These are phyloP conservation scores for Rickenella mellea DNA, from an alignment of 768 basidiomycete species.

Conservation along the genomic window DNA sequence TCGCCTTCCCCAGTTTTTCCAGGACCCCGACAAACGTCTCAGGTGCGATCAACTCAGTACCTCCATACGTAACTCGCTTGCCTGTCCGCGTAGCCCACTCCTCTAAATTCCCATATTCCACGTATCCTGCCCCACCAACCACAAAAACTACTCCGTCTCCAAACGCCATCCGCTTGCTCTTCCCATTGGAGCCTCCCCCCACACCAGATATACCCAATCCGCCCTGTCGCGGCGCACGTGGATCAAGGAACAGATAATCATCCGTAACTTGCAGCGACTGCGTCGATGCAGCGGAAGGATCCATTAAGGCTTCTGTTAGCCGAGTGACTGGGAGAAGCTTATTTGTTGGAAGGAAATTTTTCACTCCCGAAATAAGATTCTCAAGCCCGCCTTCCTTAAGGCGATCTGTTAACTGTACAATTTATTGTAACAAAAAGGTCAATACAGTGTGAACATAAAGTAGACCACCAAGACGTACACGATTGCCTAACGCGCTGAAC, in stretches of 20 bases:
- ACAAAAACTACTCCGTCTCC: constrained; percentile 85
- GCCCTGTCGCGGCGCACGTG: constrained; percentile 61
- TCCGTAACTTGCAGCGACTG: constrained; percentile 95
- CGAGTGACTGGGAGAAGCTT: constrained; percentile 90
- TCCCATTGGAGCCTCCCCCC: constrained; percentile 21
- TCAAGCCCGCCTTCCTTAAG: constrained; percentile 95
- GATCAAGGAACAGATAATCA: constrained; percentile 91
- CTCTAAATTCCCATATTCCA: constrained; percentile 93
- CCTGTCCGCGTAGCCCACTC: constrained; percentile 85
- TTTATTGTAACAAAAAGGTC: constrained; percentile 1
- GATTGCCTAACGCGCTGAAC: constrained; percentile 85
- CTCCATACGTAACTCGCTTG: constrained; percentile 86
- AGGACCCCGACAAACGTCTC: constrained; percentile 72
- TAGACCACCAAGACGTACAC: constrained; percentile 36
- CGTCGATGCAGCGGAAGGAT: constrained; percentile 87
- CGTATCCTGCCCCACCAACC: constrained; percentile 94
- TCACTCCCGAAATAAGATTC: constrained; percentile 94
- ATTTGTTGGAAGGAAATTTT: constrained; percentile 93
- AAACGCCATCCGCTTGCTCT: constrained; percentile 63
- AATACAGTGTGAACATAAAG: not conserved
- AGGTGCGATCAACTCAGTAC: constrained; percentile 91
- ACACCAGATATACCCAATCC: constrained; percentile 21
- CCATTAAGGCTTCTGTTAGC: constrained; percentile 94
- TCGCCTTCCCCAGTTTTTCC: constrained; percentile 47
- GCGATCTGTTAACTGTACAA: constrained; percentile 75